Evolutionary conservation across 352 stramenopile genomes (phyloP).

Genomic region (Phytophthora podocarpi): DNA sequence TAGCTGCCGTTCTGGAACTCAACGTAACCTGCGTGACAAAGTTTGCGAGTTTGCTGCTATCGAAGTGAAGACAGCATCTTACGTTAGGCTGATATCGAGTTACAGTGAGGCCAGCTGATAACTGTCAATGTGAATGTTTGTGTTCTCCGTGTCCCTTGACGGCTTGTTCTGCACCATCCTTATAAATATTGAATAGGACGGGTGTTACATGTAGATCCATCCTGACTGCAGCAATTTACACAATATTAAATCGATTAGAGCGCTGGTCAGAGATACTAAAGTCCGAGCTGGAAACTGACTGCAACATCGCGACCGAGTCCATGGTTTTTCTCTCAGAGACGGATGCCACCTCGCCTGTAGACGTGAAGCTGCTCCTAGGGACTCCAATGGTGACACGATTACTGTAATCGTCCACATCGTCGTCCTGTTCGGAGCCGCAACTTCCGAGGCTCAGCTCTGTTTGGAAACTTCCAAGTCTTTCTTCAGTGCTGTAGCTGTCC

Average conservation of each 20-base stretch:
- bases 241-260: conserved; percentile 20
- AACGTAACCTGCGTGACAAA: too few relatives aligned
- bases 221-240: not conserved
- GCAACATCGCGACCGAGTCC: conserved; percentile 28
- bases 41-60: too few relatives aligned
- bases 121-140: too few relatives aligned
- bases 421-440: conserved; percentile 8
- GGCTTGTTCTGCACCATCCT: too few relatives aligned
- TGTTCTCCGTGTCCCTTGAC: too few relatives aligned
- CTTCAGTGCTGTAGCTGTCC: too few relatives aligned
- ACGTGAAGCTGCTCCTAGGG: conserved; percentile 15
- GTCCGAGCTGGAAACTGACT: conserved; percentile 20
- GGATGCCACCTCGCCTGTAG: conserved; percentile 3
- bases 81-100: too few relatives aligned
- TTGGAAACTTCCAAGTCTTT: conserved; percentile 15
- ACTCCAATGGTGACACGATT: conserved; percentile 16
- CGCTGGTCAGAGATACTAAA: conserved; percentile 21
- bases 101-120: too few relatives aligned
- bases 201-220: too few relatives aligned
- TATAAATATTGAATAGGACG: too few relatives aligned
- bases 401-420: conserved; percentile 11
- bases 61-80: too few relatives aligned
- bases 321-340: conserved; percentile 11
- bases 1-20: too few relatives aligned
- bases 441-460: conserved; percentile 22